A percentile compares a stretch with the other conserved stretches of the same genome.
Conservation (phyloP, 1,284 basidiomycete species). For the Ustilago hordei region DNA sequence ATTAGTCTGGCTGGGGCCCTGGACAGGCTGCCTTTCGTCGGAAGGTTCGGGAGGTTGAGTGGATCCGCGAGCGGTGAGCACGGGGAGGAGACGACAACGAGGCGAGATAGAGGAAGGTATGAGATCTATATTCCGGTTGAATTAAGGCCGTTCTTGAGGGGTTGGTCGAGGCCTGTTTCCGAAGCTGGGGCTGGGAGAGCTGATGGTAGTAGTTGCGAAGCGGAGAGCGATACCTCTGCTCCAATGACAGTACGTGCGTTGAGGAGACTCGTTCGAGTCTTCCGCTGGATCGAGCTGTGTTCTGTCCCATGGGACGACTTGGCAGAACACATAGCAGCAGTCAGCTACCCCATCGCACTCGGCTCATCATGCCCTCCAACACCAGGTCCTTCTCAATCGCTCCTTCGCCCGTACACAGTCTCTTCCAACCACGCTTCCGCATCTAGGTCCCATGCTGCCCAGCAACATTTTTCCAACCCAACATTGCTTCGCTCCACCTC, state of each 20-base stretch:
- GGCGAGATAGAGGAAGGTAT: slow-evolving; percentile 15
- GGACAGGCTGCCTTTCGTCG: slow-evolving; percentile 30
- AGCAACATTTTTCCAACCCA: not conserved
- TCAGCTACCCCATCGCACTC: slow-evolving; percentile 30
- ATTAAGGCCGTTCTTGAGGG: slow-evolving; percentile 27
- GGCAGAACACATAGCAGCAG: slow-evolving; percentile 42
- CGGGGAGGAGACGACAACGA: not conserved
- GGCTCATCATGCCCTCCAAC: slow-evolving; percentile 32
- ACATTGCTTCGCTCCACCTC: slow-evolving; percentile 2
- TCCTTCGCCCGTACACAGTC: slow-evolving; percentile 34
- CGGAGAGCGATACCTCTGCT: not conserved
- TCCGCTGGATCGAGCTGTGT: slow-evolving; percentile 35
- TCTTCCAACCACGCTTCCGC: slow-evolving; percentile 27
- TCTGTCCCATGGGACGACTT: slow-evolving; percentile 38
- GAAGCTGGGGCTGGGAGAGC: slow-evolving; percentile 2
- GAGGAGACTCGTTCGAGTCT: slow-evolving; percentile 25
- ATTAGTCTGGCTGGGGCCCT: not conserved
- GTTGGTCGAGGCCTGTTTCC: slow-evolving; percentile 19
- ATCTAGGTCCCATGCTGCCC: not conserved
- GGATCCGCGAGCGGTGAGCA: not conserved
- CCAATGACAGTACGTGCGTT: slow-evolving; percentile 10
- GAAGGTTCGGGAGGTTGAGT: slow-evolving; percentile 19
- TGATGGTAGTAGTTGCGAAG: not conserved
- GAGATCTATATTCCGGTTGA: slow-evolving; percentile 30
- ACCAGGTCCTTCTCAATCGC: slow-evolving; percentile 30